These are phyloP conservation scores for Chloranthus sessilifolius DNA, from an alignment of 164 flowering plant genomes.

Conservation along the genomic window DNA sequence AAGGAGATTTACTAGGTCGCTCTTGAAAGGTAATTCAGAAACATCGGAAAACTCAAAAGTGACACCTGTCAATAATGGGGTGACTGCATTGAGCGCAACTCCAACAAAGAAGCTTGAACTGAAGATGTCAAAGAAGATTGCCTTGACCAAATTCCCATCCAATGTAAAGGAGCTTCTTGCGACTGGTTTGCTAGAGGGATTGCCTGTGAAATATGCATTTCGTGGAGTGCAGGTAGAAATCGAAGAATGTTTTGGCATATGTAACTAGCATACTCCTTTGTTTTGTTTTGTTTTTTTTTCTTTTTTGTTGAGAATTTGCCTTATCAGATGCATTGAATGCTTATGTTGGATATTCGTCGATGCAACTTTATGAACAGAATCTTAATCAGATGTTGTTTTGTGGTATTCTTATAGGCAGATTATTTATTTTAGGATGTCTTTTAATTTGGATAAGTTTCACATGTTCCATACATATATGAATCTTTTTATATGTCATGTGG, in stretches of 20 bases:
- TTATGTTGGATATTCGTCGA: not conserved
- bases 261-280: not conserved
- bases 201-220: slow-evolving; percentile 35
- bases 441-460: too few species aligned
- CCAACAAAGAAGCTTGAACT: slow-evolving; percentile 13
- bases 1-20: slow-evolving; percentile 14
- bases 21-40: slow-evolving; percentile 8
- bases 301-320: not conserved
- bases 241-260: not conserved
- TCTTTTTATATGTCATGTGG: too few species aligned
- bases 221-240: slow-evolving; percentile 44
- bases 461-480: too few species aligned
- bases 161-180: slow-evolving; percentile 56
- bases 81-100: slow-evolving; percentile 6
- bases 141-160: slow-evolving; percentile 31
- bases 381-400: too few species aligned
- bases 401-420: too few species aligned
- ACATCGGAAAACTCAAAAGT: slow-evolving; percentile 1
- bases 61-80: not conserved
- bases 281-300: not conserved
- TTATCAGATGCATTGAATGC: not conserved
- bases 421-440: too few species aligned
- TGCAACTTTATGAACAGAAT: too few species aligned
- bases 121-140: slow-evolving; percentile 25
- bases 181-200: slow-evolving; percentile 69